These are phyloP conservation scores for Thelephora ganbajun DNA, from an alignment of 768 basidiomycete species.

Conservation along the genomic window DNA sequence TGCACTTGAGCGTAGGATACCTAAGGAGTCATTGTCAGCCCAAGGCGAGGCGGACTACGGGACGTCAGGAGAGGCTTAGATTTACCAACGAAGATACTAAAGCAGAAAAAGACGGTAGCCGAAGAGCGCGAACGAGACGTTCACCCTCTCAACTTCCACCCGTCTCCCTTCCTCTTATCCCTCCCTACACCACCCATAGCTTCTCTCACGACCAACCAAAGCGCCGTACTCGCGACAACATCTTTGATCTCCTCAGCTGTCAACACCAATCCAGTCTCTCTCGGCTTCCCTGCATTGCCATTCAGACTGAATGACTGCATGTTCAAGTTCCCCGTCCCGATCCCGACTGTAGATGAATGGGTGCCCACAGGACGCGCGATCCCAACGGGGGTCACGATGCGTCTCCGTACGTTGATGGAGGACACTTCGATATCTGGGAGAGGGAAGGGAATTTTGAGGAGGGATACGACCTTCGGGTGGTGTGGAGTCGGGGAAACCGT, in stretches of 20 bases:
- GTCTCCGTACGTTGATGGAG: constrained; percentile 34
- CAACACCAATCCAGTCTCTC: constrained; percentile 39
- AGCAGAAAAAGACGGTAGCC: too few species aligned
- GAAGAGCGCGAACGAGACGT: too few species aligned
- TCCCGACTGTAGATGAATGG: constrained; percentile 2
- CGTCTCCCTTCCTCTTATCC: constrained; percentile 64
- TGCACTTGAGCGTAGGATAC: too few species aligned
- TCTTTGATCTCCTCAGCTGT: constrained; percentile 93
- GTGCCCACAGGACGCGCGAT: constrained; percentile 15
- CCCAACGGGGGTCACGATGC: constrained; percentile 26
- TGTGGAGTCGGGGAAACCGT: constrained; percentile 87
- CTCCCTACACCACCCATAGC: constrained; percentile 84
- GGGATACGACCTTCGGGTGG: constrained; percentile 87
- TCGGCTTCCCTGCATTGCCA: constrained; percentile 3
- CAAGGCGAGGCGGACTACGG: too few species aligned
- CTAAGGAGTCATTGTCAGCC: too few species aligned
- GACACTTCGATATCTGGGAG: constrained; percentile 74
- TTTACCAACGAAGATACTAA: too few species aligned
- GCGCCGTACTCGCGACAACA: constrained; percentile 69
- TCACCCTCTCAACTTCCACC: constrained; percentile 60
- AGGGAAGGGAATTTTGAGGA: constrained; percentile 84
- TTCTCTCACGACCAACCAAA: constrained; percentile 89
- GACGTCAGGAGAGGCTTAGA: too few species aligned
- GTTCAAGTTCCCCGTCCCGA: background rate
- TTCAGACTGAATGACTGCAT: too few species aligned